These are phyloP conservation scores for Zhuliangozyma blackwelliae DNA, from an alignment of 1,139 yeast species.

Conservation along the genomic window DNA sequence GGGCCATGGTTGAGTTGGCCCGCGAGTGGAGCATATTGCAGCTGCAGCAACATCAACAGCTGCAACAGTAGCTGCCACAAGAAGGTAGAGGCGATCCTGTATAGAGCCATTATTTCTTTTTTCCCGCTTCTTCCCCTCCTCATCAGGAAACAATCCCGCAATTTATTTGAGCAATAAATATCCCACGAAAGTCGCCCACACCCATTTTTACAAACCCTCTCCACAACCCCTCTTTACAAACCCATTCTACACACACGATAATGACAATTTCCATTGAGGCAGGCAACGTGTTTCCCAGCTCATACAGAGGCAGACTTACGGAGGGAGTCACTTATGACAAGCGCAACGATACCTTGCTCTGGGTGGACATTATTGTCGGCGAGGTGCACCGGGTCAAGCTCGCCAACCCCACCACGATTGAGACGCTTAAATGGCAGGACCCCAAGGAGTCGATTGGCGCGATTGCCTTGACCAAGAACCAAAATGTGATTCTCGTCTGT, in stretches of 20 bases:
- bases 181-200: too few relatives aligned
- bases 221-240: too few relatives aligned
- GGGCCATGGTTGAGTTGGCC: slow-evolving; percentile 61
- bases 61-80: too few relatives aligned
- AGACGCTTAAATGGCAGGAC: slow-evolving; percentile 35
- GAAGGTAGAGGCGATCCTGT: too few relatives aligned
- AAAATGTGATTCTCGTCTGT: slow-evolving; percentile 45
- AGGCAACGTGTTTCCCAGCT: slow-evolving; percentile 32
- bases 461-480: slow-evolving; percentile 51
- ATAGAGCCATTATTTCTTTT: background rate
- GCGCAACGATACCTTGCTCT: slow-evolving; percentile 51
- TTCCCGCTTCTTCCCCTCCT: background rate
- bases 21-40: slow-evolving; percentile 45
- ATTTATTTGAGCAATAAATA: too few relatives aligned
- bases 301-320: slow-evolving; percentile 50
- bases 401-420: slow-evolving; percentile 29
- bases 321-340: slow-evolving; percentile 68
- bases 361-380: slow-evolving; percentile 67
- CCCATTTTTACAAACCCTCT: too few relatives aligned
- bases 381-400: slow-evolving; percentile 48
- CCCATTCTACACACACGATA: too few relatives aligned
- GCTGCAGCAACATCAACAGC: slow-evolving; percentile 1
- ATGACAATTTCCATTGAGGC: slow-evolving; percentile 9
- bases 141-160: too few relatives aligned
- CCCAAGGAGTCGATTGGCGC: slow-evolving; percentile 52